Evolutionary conservation across 106 monocot genomes (phyloP).

Genomic region (Allium cepa): DNA sequence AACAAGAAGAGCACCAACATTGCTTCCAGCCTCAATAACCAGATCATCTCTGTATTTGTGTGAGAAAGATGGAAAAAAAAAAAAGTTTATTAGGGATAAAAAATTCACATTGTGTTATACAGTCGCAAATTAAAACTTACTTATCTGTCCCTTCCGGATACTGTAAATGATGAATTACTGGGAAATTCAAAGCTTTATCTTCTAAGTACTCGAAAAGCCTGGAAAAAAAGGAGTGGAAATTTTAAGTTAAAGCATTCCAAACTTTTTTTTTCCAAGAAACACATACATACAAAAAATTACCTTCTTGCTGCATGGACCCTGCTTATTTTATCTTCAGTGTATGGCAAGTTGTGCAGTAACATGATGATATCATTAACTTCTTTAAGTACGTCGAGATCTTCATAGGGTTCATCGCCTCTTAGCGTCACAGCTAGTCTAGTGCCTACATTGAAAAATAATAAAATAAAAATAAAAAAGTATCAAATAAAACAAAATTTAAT

Average conservation of each 20-base stretch:
- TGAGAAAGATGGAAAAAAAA: too few relatives aligned
- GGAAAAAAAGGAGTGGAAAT: conserved; percentile 6
- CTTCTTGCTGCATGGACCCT: conserved; percentile 92
- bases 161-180: conserved; percentile 90
- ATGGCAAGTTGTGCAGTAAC: conserved; percentile 81
- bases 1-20: conserved; percentile 84
- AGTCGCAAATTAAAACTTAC: conserved; percentile 14
- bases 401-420: conserved; percentile 80
- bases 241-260: neutral
- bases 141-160: conserved; percentile 58
- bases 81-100: conserved; percentile 4
- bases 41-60: conserved; percentile 66
- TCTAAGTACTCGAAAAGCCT: conserved; percentile 89
- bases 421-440: conserved; percentile 81
- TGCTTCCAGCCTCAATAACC: conserved; percentile 83
- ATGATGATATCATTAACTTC: conserved; percentile 67
- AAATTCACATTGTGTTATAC: too few relatives aligned
- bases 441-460: conserved; percentile 27
- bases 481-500: neutral
- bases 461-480: neutral
- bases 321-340: conserved; percentile 60
- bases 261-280: too few relatives aligned
- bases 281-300: conserved; percentile 13
- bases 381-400: conserved; percentile 74
- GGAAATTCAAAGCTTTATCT: conserved; percentile 58